Evolutionary conservation across 2,329 filamentous ascomycete species (phyloP).

Genomic region (Stachybotrys chlorohalonatus): DNA sequence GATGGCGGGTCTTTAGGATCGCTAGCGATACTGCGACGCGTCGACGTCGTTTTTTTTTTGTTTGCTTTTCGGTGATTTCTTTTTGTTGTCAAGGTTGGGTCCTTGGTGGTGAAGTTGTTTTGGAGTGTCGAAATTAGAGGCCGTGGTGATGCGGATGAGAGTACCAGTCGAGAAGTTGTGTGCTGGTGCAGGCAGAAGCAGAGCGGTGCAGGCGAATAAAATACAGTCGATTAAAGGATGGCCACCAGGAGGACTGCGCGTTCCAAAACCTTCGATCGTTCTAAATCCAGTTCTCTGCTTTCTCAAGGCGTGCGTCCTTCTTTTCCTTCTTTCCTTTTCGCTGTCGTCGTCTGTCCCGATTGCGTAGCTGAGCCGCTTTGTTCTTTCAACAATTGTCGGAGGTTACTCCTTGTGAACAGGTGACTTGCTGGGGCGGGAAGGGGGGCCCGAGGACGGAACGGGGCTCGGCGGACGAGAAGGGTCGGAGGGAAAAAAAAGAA

Average conservation of each 20-base stretch:
- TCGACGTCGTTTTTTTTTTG: neutral
- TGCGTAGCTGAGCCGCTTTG: too few relatives aligned
- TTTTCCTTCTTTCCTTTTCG: conserved; percentile 16
- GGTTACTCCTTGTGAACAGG: neutral
- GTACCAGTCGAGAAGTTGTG: neutral
- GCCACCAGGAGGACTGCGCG: neutral
- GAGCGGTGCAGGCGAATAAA: conserved; percentile 18
- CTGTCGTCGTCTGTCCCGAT: conserved; percentile 10
- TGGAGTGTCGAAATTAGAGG: neutral
- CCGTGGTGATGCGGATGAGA: neutral
- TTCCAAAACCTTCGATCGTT: neutral
- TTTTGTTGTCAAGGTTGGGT: neutral
- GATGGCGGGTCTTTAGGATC: neutral
- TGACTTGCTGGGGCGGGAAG: neutral
- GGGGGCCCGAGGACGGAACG: neutral
- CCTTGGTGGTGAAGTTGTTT: neutral
- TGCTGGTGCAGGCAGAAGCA: conserved; percentile 7
- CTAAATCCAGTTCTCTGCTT: neutral
- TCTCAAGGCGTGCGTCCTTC: conserved; percentile 8
- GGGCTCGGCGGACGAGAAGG: conserved; percentile 1
- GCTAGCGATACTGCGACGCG: neutral
- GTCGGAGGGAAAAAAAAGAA: conserved; percentile 11
- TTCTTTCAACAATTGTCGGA: neutral
- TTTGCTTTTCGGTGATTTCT: neutral
- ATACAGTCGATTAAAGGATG: conserved; percentile 26